phyloP scores from a whole-genome alignment of 1,284 basidiomycete genomes.

The Erythrobasidium hasegawianum region DNA sequence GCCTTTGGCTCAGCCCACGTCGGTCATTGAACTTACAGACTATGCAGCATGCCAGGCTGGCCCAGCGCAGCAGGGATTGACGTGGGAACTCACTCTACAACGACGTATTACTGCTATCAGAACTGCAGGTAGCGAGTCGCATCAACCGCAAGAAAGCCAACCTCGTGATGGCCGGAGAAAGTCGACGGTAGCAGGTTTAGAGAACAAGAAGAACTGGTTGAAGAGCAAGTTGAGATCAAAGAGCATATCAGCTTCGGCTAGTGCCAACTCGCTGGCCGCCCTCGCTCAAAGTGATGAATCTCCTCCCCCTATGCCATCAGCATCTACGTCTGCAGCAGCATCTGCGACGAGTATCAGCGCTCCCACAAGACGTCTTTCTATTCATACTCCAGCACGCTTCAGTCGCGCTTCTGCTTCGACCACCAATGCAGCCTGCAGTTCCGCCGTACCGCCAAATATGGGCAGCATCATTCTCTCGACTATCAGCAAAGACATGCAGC shows the following conservation, averaged over 20 bases:
- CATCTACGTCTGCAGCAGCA: too few species aligned
- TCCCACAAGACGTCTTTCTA: too few species aligned
- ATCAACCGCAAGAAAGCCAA: too few species aligned
- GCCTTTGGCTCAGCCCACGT: not conserved
- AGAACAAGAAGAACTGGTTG: conserved; percentile 11
- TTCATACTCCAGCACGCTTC: too few species aligned
- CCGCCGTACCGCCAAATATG: too few species aligned
- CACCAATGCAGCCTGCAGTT: too few species aligned
- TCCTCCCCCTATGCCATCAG: too few species aligned
- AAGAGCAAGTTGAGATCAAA: conserved; percentile 29
- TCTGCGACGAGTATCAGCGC: too few species aligned
- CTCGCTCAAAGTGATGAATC: too few species aligned
- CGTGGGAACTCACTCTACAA: conserved; percentile 24
- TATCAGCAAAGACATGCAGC: conserved; percentile 19
- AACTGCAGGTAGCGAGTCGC: not conserved
- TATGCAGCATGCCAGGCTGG: not conserved
- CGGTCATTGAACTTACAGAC: not conserved
- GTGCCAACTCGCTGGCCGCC: not conserved
- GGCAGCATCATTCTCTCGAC: conserved; percentile 13
- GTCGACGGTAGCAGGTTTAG: not conserved
- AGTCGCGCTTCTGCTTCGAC: too few species aligned
- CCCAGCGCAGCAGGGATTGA: conserved; percentile 21
- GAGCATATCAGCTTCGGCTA: conserved; percentile 15
- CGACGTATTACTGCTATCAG: not conserved
- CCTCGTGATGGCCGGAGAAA: not conserved